A percentile compares a stretch with the other conserved stretches of the same genome.
phyloP scores from a whole-genome alignment of 1,284 basidiomycete genomes.

The Boletus albobrunnescens region DNA sequence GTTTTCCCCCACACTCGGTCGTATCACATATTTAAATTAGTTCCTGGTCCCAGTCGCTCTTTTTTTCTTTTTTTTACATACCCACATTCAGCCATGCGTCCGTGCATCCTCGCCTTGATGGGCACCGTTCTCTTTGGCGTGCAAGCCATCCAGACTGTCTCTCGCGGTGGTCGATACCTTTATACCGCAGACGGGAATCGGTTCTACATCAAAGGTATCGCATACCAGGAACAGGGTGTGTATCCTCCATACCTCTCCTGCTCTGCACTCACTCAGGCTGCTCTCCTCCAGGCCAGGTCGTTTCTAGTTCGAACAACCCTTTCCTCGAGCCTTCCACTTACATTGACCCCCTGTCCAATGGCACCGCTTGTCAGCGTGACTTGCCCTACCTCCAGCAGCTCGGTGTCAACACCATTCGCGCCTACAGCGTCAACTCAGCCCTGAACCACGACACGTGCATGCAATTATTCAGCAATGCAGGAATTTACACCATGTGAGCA shows the following conservation, averaged over 20 bases:
- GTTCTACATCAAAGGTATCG: constrained; percentile 90
- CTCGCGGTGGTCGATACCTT: constrained; percentile 72
- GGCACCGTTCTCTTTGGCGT: constrained; percentile 38
- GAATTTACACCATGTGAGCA: constrained; percentile 83
- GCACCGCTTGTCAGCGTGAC: constrained; percentile 72
- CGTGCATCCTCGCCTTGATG: constrained; percentile 17
- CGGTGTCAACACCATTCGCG: constrained; percentile 73
- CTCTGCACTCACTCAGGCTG: background rate
- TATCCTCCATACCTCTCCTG: background rate
- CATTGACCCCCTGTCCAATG: constrained; percentile 72
- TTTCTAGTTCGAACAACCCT: constrained; percentile 51
- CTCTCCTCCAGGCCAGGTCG: constrained; percentile 44
- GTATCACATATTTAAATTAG: background rate
- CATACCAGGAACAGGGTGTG: constrained; percentile 84
- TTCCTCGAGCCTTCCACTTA: constrained; percentile 79
- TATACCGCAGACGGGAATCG: constrained; percentile 69
- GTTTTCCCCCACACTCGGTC: background rate
- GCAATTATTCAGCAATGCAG: constrained; percentile 69
- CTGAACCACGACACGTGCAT: constrained; percentile 87
- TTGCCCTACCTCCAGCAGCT: constrained; percentile 70
- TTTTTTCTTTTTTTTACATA: background rate
- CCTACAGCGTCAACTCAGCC: constrained; percentile 80
- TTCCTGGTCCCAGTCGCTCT: constrained; percentile 4
- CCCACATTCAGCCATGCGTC: constrained; percentile 24
- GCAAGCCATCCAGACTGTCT: constrained; percentile 55